Percentiles rank a stretch among this genome's conserved stretches.
These are phyloP conservation scores for Solanum hybrid DNA, from an alignment of 305 asterid genomes.

Conservation along the genomic window DNA sequence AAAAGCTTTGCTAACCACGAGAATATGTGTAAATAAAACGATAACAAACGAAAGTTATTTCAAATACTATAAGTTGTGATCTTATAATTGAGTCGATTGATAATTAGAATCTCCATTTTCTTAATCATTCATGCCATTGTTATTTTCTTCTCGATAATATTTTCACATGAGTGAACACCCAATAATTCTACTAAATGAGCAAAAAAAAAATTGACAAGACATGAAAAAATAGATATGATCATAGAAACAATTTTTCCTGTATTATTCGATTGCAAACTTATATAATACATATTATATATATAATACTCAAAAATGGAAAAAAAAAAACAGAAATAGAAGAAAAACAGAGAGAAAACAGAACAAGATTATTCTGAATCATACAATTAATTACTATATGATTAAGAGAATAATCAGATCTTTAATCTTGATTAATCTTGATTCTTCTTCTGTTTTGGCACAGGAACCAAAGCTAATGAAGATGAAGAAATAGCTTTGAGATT, in stretches of 20 bases:
- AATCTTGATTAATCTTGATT: not conserved
- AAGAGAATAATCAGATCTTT: not conserved
- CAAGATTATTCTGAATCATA: not conserved
- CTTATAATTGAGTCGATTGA: not conserved
- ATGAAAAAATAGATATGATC: not conserved
- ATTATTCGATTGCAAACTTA: not conserved
- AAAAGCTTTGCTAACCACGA: too few relatives aligned
- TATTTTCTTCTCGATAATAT: not conserved
- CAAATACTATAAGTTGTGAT: not conserved
- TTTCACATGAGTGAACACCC: not conserved
- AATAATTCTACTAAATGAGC: not conserved
- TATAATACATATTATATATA: not conserved
- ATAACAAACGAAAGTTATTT: not conserved
- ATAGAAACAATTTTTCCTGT: not conserved
- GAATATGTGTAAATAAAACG: too few relatives aligned
- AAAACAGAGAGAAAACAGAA: not conserved
- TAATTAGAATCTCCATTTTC: not conserved
- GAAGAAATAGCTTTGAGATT: conserved; percentile 28
- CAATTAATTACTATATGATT: not conserved
- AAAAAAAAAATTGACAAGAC: not conserved
- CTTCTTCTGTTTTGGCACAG: conserved; percentile 15
- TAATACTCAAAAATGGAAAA: not conserved
- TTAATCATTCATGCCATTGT: too few relatives aligned
- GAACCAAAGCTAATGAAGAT: conserved; percentile 12
- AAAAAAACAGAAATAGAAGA: not conserved